Evolutionary conservation across 139 green algal species (phyloP).

Genomic region (Chlamydomonas eustigma): DNA sequence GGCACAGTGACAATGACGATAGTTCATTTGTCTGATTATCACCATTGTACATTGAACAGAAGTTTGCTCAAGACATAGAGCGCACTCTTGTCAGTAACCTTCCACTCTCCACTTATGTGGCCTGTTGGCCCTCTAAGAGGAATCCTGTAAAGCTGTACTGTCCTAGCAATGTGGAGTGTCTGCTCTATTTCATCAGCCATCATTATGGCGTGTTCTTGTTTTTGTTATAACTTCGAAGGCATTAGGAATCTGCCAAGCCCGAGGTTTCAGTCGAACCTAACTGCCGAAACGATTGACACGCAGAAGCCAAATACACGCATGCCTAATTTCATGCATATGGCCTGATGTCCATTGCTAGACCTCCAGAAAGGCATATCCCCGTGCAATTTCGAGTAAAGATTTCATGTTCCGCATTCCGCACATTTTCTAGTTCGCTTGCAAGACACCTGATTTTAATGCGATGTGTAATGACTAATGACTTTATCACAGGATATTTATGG

Average conservation of each 20-base stretch:
- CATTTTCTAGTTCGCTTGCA: no score
- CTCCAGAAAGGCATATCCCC: conserved; percentile 1
- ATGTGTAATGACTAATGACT: not conserved
- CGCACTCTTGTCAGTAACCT: conserved; percentile 2
- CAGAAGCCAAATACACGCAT: no score
- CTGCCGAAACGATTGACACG: no score
- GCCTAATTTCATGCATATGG: no score
- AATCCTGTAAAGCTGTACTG: conserved; percentile 1
- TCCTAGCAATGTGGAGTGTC: conserved; percentile 1
- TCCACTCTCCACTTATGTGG: conserved; percentile 9
- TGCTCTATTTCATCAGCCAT: conserved; percentile 8
- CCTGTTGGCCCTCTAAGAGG: not conserved
- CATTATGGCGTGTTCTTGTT: no score
- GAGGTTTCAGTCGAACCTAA: no score
- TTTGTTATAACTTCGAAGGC: no score
- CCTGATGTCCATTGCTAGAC: conserved; percentile 1
- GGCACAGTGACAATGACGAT: not conserved
- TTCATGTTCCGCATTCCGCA: no score
- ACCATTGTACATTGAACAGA: no score
- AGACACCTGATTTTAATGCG: not conserved
- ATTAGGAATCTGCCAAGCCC: no score
- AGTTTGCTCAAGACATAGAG: no score
- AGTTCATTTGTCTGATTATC: no score
- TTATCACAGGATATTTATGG: conserved; percentile 5
- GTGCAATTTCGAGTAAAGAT: conserved; percentile 3